Evolutionary conservation across 2,329 filamentous ascomycete genomes (phyloP), one percentile per base, ranked within the genome.

Genomic region (Penicillium sp.): DNA sequence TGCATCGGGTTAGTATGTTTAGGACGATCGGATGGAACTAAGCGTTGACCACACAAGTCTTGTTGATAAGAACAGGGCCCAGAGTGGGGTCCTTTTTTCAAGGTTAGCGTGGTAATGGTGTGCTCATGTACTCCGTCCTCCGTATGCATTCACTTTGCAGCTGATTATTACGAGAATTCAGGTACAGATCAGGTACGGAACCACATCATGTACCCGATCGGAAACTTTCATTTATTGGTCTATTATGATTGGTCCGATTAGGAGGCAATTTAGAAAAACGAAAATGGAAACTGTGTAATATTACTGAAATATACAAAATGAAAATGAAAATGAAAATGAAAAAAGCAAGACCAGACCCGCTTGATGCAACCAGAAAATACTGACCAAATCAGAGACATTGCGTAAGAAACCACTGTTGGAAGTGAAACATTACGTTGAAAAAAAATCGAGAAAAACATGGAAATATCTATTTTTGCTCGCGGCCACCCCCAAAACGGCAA

Each of bases 1-100:
- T 36, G 50, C 50, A 53, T 53, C 13, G 31, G 29, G 54, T 47
- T 52, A 52, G 43, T 21, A 17, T 45, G 39, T 55, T 21, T 23
- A 53, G 31, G 29, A 23, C 29, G 54, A 57, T 53, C 55, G 36
- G 13, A 6, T 5, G 31, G 12, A n/a, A 15, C 35, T 53, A 48
- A 48, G 33, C 39, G 49, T 52, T 44, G 39, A 27, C 49, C 49
- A 52, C 7, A 19, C 29, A 35, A 45, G 21, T 33, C 17, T 36
- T 52, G 29, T 15, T 36, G 39, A 53, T 52, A 52, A 50, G 51
- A 3, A 53, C 38, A 51, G 27, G 12, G 42, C 21, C 38, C 2
- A 17, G 8, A 25, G 50, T 35, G 50, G 49, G 21, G 39, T 8
- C 1, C 9, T 10, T 15, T 17, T 31, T 15, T 12, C 5, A 12